Base-by-base conservation (phyloP, 441 rosid species). In the Eruca vesicaria region DNA sequence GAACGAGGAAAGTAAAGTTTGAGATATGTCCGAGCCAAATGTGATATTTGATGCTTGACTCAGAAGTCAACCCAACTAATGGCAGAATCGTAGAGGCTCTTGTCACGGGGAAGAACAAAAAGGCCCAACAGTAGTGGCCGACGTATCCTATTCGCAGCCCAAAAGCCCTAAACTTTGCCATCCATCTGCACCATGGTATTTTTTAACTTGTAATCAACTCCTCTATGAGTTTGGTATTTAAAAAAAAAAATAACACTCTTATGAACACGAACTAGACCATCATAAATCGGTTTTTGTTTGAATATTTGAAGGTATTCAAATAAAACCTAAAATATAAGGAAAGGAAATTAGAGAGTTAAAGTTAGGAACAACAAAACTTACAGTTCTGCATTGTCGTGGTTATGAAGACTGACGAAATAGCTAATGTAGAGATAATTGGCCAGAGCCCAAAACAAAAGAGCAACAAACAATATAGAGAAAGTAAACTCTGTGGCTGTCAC, bases 1-100 rank as follows among this genome's bases (percentile, higher is more conserved):
- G 92, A 55, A 81, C 79, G 0, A 89, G 83, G 78, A 86, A 85
- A 71, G 68, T 53, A 29, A 74, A 16, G 83, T 86, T 85, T 77
- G 82, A 81, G 62, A 85, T 26, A 75, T 90, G 95, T 0, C 95
- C 95, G 12, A 90, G 83, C 91, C 95, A 88, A 32, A 88, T 86
- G 61, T 90, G 95, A 59, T 90, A 90, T 82, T 86, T 88, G 79
- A 90, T 86, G 86, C 89, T 84, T 5, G 81, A 78, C 76, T 90
- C 95, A 0, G 91, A 90, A 57, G 89, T 88, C 19, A 90, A 74
- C 7, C 95, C 91, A 0, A 90, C 61, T 21, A 88, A 66, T 45
- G 84, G 87, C n/a, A 90, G 78, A 60, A 90, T 74, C 59, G 95
- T 82, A 0, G 92, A 88, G 35, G 89, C 85, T 20, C 95, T 82